Base-by-base conservation (phyloP, 805 yeast species). In the Suhomyces sp. region DNA sequence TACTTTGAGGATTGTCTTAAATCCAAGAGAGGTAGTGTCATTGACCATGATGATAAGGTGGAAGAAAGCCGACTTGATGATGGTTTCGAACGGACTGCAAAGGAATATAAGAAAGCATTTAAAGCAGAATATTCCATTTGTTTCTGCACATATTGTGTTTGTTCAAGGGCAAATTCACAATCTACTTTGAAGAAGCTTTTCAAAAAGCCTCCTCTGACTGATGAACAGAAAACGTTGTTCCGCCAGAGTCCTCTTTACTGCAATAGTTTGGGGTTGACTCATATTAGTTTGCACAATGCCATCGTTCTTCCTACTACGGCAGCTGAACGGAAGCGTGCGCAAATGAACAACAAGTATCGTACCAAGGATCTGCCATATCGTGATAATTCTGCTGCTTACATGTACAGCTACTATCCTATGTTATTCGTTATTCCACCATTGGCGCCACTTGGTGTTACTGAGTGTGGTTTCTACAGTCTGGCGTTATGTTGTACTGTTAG, bases 31-130 rank as follows among this genome's bases (percentile, higher is more conserved):
- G 15, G 27, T 13, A 14, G 27, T 7, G 39, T 51, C 13, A 38
- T 51, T 13, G 56, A 53, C 31, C 61, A 57, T 33, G 46, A 55
- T 25, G 60, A 55, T 35, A 53, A 49, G 37, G 36, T 57, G 9
- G 60, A 53, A 25, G 47, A 44, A 31, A 38, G 44, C 2, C 18
- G 47, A 9, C 30, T 57, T 8, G 48, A 39, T 31, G 25, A 35
- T 9, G 25, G 43, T 4, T 57, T 48, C 25, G 44, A 40, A 25
- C 16, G 17, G 6, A 53, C 62, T 4, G 33, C 48, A 14, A 38
- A 35, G 12, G 28, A 38, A 19, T 57, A 51, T 34, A 38, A 35
- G 32, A 25, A 25, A 11, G 27, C 14, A 11, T 48, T 33, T 33
- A 36, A 38, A 7, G 44, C 47, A 15, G 48, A 44, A 4, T 46